Evolutionary conservation across 2,329 filamentous ascomycete genomes (phyloP), one percentile per base, ranked within the genome.

Genomic region (Cryoendolithus antarcticus): DNA sequence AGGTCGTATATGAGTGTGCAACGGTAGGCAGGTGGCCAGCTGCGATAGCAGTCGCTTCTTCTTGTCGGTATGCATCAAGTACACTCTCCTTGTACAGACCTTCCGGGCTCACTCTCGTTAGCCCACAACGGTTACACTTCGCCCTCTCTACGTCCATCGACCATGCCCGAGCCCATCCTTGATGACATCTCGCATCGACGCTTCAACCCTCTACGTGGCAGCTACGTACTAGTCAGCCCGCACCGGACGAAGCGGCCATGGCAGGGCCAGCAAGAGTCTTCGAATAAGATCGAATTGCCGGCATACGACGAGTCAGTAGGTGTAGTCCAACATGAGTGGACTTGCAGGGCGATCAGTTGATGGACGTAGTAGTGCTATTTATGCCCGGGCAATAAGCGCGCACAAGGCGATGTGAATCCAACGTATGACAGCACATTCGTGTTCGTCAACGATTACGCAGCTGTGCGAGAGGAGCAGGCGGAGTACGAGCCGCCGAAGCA

Each of bases 391-490:
- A 98, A 98, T 60, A 71, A 81, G 48, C 80, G 91, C 41, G 91
- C 91, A 3, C 78, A 86, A 52, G 91, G 91, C 40, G 86, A 91
- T 54, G 60, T 62, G 44, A 98, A 98, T 54, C 89, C 91, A 1
- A 70, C 82, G 39, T 98, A 96, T 58, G 72, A 82, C 38, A 76
- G 76, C 54, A 93, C 86, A 0, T 96, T 93, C 58, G 81, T 89
- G 30, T 98, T 98, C 56, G 82, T 96, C 50, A 98, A 98, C 55
- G 91, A 98, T 61, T 98, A 91, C 63, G 93, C 86, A 54, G 91
- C 91, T 2, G 89, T 98, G 37, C 95, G 94, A 64, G 88, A 95
- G 63, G 72, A 83, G 46, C 91, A 98, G 62, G 78, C 80, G 24
- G 78, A 84, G 35, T 98, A 96, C 62, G 62, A 66, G 12, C 65